Conservation (phyloP, 345 rosid genomes). For the Psidium friedrichsthalianum region DNA sequence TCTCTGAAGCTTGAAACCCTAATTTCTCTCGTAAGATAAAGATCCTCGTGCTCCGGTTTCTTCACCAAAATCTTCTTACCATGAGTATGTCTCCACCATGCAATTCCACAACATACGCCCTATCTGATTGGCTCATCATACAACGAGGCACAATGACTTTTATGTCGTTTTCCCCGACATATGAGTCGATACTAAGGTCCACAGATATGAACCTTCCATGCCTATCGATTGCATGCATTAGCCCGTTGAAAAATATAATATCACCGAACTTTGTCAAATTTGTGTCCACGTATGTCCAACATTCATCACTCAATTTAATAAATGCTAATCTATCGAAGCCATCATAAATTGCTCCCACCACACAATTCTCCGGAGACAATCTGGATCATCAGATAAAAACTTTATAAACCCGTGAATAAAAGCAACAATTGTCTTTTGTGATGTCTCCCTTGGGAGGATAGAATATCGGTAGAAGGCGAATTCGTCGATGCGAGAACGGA, state of each 20-base stretch:
- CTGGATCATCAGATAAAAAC: neutral
- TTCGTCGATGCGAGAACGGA: neutral
- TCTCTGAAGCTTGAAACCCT: neutral
- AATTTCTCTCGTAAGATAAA: neutral
- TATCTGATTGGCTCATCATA: neutral
- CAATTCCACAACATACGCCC: neutral
- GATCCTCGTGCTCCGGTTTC: neutral
- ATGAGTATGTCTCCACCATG: neutral
- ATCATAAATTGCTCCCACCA: neutral
- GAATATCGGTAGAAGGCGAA: neutral
- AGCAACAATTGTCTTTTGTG: neutral
- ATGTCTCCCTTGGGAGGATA: neutral
- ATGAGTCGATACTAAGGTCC: neutral
- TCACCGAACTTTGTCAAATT: neutral
- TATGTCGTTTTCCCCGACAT: neutral
- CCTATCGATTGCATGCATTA: neutral
- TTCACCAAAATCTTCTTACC: neutral
- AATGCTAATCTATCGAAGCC: neutral
- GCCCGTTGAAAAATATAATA: neutral
- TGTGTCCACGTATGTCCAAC: neutral
- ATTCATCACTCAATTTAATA: neutral
- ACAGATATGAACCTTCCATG: neutral
- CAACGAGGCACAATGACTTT: neutral
- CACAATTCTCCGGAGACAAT: neutral
- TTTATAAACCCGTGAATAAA: neutral